Percentiles rank a stretch among this genome's conserved stretches.
Conservation (phyloP, 305 asterid species). For the Galium porrigens region DNA sequence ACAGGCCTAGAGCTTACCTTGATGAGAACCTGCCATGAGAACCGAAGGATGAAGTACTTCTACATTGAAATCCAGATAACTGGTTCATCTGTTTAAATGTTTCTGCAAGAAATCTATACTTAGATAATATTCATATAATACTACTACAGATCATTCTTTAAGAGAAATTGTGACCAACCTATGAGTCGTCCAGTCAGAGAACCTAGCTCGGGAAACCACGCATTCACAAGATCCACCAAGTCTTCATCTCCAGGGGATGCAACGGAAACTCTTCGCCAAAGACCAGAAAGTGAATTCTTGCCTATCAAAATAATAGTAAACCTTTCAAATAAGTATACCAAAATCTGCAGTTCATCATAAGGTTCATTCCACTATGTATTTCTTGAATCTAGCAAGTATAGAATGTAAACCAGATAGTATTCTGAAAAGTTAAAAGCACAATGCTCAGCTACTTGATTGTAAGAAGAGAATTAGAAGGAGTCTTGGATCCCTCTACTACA, state of each 20-base stretch:
- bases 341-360: neutral
- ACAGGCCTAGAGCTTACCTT: slow-evolving; percentile 31
- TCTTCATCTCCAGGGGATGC: slow-evolving; percentile 46
- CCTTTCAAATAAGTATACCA: neutral
- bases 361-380: neutral
- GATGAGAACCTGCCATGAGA: slow-evolving; percentile 60
- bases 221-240: slow-evolving; percentile 40
- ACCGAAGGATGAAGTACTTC: slow-evolving; percentile 16
- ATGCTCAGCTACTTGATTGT: neutral
- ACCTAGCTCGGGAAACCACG: slow-evolving; percentile 57
- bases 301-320: slow-evolving; percentile 31
- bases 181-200: slow-evolving; percentile 40
- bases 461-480: neutral
- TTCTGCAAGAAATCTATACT: slow-evolving; percentile 32
- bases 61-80: slow-evolving; percentile 35
- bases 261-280: slow-evolving; percentile 76
- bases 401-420: neutral
- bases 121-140: neutral
- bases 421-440: neutral
- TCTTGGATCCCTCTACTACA: too few relatives aligned
- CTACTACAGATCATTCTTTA: neutral
- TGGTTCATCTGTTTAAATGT: slow-evolving; percentile 53
- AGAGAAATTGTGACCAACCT: slow-evolving; percentile 29
- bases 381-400: neutral
- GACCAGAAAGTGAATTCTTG: slow-evolving; percentile 50